These are phyloP conservation scores for Sporothrix phasma DNA, from an alignment of 2,329 filamentous ascomycete genomes.

Conservation along the genomic window DNA sequence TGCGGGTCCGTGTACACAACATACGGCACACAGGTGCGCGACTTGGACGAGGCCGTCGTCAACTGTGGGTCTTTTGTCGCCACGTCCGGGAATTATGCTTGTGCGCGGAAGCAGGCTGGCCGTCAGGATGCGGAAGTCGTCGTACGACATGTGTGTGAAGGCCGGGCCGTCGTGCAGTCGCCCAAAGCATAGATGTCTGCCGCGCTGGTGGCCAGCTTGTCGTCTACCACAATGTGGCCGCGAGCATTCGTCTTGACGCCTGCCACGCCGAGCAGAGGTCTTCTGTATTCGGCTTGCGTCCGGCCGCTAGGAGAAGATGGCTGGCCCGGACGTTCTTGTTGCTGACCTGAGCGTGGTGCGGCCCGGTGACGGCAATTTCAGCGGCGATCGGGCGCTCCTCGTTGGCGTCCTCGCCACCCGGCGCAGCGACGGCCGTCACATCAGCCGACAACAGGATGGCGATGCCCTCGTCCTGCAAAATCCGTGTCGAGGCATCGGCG, in stretches of 20 bases:
- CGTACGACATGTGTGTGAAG: conserved; percentile 48
- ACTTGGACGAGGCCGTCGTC: conserved; percentile 19
- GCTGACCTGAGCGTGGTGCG: conserved; percentile 8
- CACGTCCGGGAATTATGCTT: conserved; percentile 16
- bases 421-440: conserved; percentile 23
- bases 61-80: conserved; percentile 4
- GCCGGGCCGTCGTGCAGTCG: conserved; percentile 42
- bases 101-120: conserved; percentile 31
- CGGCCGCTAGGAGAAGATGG: conserved; percentile 41
- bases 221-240: conserved; percentile 36
- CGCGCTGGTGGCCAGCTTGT: conserved; percentile 35
- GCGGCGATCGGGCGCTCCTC: background rate
- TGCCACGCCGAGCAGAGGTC: conserved; percentile 31
- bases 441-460: conserved; percentile 25
- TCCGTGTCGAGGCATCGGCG: conserved; percentile 31
- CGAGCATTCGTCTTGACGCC: conserved; percentile 31
- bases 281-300: conserved; percentile 41
- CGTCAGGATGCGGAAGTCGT: conserved; percentile 43
- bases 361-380: background rate
- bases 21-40: conserved; percentile 34
- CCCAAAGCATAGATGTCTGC: conserved; percentile 39
- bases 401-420: conserved; percentile 8
- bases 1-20: conserved; percentile 45
- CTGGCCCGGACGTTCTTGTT: conserved; percentile 27
- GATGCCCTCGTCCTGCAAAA: conserved; percentile 37